Conservation (phyloP, 1,139 yeast species). For the Suhomyces panamericanus region DNA sequence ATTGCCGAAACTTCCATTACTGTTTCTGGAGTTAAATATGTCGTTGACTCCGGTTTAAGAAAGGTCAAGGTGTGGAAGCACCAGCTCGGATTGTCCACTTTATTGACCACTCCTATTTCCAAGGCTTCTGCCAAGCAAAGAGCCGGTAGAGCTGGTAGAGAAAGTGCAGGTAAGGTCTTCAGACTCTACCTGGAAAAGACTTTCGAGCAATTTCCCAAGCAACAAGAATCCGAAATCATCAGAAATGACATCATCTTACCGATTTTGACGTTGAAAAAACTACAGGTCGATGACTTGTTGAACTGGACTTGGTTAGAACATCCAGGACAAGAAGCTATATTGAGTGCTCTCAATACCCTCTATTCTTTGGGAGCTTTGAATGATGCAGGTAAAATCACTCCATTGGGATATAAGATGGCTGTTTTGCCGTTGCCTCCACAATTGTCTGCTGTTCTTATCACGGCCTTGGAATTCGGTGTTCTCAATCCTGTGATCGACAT, state of each 20-base stretch:
- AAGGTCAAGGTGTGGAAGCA: slow-evolving; percentile 96
- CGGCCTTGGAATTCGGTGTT: slow-evolving; percentile 61
- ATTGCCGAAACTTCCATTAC: slow-evolving; percentile 98
- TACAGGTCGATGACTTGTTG: slow-evolving; percentile 80
- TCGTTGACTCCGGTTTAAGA: slow-evolving; percentile 86
- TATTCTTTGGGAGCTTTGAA: slow-evolving; percentile 79
- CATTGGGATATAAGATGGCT: slow-evolving; percentile 80
- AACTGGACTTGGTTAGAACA: slow-evolving; percentile 92
- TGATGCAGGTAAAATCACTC: slow-evolving; percentile 72
- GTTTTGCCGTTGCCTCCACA: slow-evolving; percentile 89
- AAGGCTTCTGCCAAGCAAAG: slow-evolving; percentile 95
- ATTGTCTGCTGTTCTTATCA: slow-evolving; percentile 80
- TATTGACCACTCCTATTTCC: slow-evolving; percentile 87
- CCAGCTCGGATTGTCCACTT: slow-evolving; percentile 84
- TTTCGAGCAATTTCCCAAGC: slow-evolving; percentile 59
- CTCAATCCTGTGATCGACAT: slow-evolving; percentile 77
- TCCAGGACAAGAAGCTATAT: slow-evolving; percentile 77
- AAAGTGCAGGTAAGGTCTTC: slow-evolving; percentile 82
- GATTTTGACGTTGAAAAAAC: slow-evolving; percentile 74
- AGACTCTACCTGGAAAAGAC: slow-evolving; percentile 77
- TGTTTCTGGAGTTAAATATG: slow-evolving; percentile 92
- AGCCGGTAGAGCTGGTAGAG: slow-evolving; percentile 99
- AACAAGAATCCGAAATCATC: slow-evolving; percentile 90
- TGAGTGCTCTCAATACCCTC: slow-evolving; percentile 75
- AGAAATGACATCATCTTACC: slow-evolving; percentile 87